Evolutionary conservation across 2,329 filamentous ascomycete genomes (phyloP).

Genomic region (Blastomyces silverae): DNA sequence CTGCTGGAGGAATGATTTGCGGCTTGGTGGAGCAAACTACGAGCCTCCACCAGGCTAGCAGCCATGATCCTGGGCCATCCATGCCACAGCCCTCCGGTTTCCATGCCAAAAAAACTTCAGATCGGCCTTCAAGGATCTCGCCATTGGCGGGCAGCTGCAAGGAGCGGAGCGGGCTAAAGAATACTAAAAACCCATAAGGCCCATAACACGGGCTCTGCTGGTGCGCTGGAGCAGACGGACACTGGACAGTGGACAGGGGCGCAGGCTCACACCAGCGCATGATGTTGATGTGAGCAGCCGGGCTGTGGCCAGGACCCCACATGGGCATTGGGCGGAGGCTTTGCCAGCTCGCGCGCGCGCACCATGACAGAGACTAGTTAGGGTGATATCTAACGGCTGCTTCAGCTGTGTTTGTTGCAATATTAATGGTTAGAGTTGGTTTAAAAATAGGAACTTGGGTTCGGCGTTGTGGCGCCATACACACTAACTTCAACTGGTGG

Average conservation of each 20-base stretch:
- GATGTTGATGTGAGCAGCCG: too few relatives aligned
- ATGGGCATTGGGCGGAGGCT: background rate
- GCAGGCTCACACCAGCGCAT: background rate
- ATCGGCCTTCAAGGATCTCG: background rate
- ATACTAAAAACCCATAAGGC: too few relatives aligned
- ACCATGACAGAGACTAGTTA: background rate
- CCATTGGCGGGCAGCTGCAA: background rate
- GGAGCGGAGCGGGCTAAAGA: background rate
- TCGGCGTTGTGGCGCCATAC: background rate
- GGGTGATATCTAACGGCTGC: too few relatives aligned
- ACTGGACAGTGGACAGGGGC: too few relatives aligned
- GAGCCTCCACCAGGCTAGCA: too few relatives aligned
- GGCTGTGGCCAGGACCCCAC: background rate
- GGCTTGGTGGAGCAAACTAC: too few relatives aligned
- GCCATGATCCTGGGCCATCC: background rate
- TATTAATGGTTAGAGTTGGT: background rate
- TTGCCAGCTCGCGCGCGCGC: background rate
- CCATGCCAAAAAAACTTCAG: background rate
- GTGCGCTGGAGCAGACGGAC: too few relatives aligned
- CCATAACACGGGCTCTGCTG: background rate
- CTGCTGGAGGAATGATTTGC: too few relatives aligned
- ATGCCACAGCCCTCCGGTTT: background rate
- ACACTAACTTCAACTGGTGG: too few relatives aligned
- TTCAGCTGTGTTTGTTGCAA: background rate
- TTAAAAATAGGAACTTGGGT: background rate